phyloP scores from a whole-genome alignment of 1,284 basidiomycete genomes.

The Malassezia sympodialis region DNA sequence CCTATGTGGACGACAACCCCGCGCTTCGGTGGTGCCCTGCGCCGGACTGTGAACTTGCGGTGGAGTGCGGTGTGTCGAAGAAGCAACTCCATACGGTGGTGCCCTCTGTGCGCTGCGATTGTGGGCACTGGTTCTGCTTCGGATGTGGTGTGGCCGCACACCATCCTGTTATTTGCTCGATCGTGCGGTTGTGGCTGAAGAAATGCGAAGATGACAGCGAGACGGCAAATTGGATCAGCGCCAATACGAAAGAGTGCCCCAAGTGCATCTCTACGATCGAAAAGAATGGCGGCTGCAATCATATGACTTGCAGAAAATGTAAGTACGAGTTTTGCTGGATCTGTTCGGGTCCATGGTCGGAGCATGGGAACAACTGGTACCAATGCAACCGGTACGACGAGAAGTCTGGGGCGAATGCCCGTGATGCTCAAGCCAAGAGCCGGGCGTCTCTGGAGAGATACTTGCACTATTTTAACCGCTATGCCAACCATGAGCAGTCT shows the following conservation, averaged over 20 bases:
- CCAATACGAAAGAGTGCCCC: slow-evolving; percentile 94
- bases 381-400: slow-evolving; percentile 96
- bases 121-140: slow-evolving; percentile 59
- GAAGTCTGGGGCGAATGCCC: slow-evolving; percentile 73
- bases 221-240: slow-evolving; percentile 98
- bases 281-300: slow-evolving; percentile 93
- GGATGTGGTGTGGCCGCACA: slow-evolving; percentile 57
- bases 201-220: slow-evolving; percentile 96
- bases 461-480: slow-evolving; percentile 56
- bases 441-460: slow-evolving; percentile 85
- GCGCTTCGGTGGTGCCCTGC: slow-evolving; percentile 83
- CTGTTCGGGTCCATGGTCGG: slow-evolving; percentile 78
- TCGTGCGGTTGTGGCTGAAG: slow-evolving; percentile 87
- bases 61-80: slow-evolving; percentile 65
- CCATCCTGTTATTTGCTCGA: slow-evolving; percentile 75
- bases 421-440: slow-evolving; percentile 58
- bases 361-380: slow-evolving; percentile 94
- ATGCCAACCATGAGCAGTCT: slow-evolving; percentile 96
- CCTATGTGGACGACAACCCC: slow-evolving; percentile 76
- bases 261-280: slow-evolving; percentile 88
- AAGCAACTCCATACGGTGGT: slow-evolving; percentile 62
- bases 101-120: slow-evolving; percentile 74
- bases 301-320: slow-evolving; percentile 44
- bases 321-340: slow-evolving; percentile 58
- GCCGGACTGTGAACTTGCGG: slow-evolving; percentile 61